phyloP scores from a whole-genome alignment of 73 alveolate genomes.

The Paramecium pentaurelia region DNA sequence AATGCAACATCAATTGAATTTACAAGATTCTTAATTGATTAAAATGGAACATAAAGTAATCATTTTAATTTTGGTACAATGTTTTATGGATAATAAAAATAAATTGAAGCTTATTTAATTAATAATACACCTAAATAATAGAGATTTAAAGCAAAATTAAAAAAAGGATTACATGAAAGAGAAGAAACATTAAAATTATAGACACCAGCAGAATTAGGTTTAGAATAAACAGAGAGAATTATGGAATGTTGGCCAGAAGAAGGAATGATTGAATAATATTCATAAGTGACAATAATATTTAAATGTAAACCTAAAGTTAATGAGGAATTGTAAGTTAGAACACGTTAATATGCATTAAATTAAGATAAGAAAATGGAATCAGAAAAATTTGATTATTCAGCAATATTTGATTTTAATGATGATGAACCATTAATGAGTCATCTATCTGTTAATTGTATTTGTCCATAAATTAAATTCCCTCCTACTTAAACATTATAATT shows the following conservation, averaged over 20 bases:
- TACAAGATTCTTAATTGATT: slow-evolving; percentile 62
- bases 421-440: slow-evolving; percentile 89
- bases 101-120: slow-evolving; percentile 89
- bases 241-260: slow-evolving; percentile 92
- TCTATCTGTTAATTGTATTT: slow-evolving; percentile 93
- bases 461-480: slow-evolving; percentile 89
- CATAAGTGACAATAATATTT: slow-evolving; percentile 86
- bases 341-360: slow-evolving; percentile 60
- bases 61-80: slow-evolving; percentile 93
- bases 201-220: slow-evolving; percentile 92
- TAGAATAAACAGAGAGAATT: slow-evolving; percentile 92
- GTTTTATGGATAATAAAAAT: slow-evolving; percentile 94
- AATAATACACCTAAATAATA: slow-evolving; percentile 94
- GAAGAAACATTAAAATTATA: slow-evolving; percentile 82
- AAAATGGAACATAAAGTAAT: slow-evolving; percentile 88
- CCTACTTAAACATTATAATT: slow-evolving; percentile 74
- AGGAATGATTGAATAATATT: slow-evolving; percentile 92
- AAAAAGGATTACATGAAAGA: slow-evolving; percentile 83
- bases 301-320: slow-evolving; percentile 78
- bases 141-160: slow-evolving; percentile 80
- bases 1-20: slow-evolving; percentile 97
- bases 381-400: slow-evolving; percentile 73
- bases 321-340: slow-evolving; percentile 57
- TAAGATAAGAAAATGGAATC: slow-evolving; percentile 71
- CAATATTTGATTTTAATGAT: slow-evolving; percentile 74